Conservation (phyloP, 148 eudicot genomes). For the Heliamphora exappendiculata region DNA sequence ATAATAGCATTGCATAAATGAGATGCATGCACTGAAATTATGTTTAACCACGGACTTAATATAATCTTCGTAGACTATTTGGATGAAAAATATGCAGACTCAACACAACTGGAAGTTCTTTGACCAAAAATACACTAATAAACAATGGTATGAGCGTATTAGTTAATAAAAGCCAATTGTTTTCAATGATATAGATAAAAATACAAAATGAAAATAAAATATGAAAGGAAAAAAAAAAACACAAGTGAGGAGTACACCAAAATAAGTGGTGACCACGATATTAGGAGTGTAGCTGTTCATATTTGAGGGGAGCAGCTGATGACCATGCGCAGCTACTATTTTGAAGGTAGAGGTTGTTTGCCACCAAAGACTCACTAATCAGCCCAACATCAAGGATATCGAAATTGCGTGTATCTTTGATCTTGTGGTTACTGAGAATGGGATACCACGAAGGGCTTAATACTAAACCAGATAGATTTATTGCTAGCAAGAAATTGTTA, state of each 20-base stretch:
- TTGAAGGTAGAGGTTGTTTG: constrained; percentile 59
- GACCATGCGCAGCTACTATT: constrained; percentile 49
- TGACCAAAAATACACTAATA: too few relatives aligned
- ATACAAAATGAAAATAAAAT: neutral
- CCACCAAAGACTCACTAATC: constrained; percentile 84
- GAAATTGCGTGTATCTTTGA: constrained; percentile 63
- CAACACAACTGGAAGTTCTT: too few relatives aligned
- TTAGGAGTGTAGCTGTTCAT: constrained; percentile 61
- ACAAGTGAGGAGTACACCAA: constrained; percentile 27
- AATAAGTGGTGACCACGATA: constrained; percentile 7
- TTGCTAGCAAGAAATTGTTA: neutral
- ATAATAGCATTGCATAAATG: too few relatives aligned
- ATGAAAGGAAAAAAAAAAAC: neutral
- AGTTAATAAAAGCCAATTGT: too few relatives aligned
- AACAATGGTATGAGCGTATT: too few relatives aligned
- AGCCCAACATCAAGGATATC: constrained; percentile 68
- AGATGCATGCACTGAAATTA: too few relatives aligned
- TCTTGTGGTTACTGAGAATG: constrained; percentile 49
- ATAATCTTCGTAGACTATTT: too few relatives aligned
- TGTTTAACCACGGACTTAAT: too few relatives aligned
- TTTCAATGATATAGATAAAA: too few relatives aligned
- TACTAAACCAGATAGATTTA: neutral
- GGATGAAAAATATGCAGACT: too few relatives aligned
- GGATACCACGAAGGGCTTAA: neutral
- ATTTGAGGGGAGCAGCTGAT: constrained; percentile 39